phyloP scores from a whole-genome alignment of 192 early-diverging fungal genomes.

The Podila horticola region DNA sequence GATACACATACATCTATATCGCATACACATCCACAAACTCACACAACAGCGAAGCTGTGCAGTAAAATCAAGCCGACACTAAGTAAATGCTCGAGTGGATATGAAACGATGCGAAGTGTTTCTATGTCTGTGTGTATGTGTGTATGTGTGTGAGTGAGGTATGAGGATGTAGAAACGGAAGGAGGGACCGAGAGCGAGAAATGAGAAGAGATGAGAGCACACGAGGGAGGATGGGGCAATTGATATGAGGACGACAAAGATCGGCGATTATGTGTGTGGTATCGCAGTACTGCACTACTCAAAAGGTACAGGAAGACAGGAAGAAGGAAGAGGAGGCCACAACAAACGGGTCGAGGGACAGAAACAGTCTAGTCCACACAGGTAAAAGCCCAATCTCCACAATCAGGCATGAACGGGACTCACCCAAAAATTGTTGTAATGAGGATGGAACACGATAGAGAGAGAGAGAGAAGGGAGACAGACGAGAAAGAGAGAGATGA shows the following conservation, averaged over 20 bases:
- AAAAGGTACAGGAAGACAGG: not conserved
- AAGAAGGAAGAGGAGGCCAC: not conserved
- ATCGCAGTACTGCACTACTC: no score
- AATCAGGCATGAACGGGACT: not conserved
- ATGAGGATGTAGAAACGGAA: not conserved
- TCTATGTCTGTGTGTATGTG: not conserved
- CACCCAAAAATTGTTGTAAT: not conserved
- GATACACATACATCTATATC: no score
- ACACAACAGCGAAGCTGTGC: no score
- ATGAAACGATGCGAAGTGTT: no score
- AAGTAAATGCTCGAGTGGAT: no score
- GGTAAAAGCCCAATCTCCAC: not conserved
- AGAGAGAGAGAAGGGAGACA: not conserved
- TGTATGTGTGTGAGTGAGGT: not conserved
- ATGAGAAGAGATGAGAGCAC: not conserved
- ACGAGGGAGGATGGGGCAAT: not conserved
- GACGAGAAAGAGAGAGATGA: not conserved
- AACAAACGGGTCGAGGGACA: not conserved
- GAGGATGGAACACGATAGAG: not conserved
- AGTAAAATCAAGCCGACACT: no score
- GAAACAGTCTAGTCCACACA: not conserved
- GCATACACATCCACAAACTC: no score
- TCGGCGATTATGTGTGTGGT: no score
- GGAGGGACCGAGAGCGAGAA: slow-evolving; percentile 9
- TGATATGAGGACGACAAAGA: slow-evolving; percentile 3